Evolutionary conservation across 441 rosid species (phyloP), one percentile per base, ranked within the genome.

Genomic region (Macaranga tanarius): DNA sequence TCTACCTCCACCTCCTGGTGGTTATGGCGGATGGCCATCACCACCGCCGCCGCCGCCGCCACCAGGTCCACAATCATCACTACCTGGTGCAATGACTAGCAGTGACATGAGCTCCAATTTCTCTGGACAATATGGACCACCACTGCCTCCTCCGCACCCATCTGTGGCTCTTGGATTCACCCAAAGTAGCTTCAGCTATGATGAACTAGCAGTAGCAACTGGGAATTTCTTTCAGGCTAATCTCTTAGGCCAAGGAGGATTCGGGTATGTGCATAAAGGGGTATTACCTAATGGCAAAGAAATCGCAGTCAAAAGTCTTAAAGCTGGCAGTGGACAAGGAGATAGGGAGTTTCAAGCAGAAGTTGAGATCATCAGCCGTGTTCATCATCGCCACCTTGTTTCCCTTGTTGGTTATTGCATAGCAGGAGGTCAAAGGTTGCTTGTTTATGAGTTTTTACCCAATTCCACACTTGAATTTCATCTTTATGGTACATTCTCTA

Each of bases 241-340:
- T 75, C 62, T 95, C 50, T 57, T 95, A 23, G 97, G 99, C 7
- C 90, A 92, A 65, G 99, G 98, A n/a, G 99, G 97, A 54, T 95
- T 91, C 64, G 97, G 99, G 10, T 91, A 83, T 63, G 99, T 95
- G 50, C 87, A 92, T 76, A 92, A 89, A 77, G 98, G 99, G 23
- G 77, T 86, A 11, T 64, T 92, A 77, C 88, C 92, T 9, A 84
- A 71, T 63, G 91, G 98, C 6, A 91, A 92, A 78, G 99, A 86
- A 81, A 79, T 95, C 17, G 97, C 98, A 0, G 92, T 89, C 17
- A 92, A 95, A 84, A 86, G 91, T 65, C 88, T 95, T 15, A 92
- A 91, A 83, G 69, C 82, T 1, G 97, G 92, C 1, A 88, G 96
- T 3, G 92, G 96, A 25, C 97, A 95, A 76, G 97, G 98, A 0